These are phyloP conservation scores for Arthrobotrys megalospora DNA, from an alignment of 2,329 filamentous ascomycete genomes.

Conservation along the genomic window DNA sequence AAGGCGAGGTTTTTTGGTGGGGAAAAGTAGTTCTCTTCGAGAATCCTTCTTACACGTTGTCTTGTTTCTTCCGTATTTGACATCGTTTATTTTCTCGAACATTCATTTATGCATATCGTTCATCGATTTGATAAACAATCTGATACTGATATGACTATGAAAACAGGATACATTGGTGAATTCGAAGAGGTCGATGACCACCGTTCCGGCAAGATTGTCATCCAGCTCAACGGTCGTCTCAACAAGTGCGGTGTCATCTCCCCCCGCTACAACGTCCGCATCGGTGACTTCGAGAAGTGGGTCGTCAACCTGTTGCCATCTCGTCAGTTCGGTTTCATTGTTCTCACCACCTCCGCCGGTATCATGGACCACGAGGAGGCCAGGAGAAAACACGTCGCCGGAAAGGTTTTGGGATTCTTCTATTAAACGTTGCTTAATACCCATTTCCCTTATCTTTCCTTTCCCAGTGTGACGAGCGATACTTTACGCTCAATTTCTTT, in stretches of 20 bases:
- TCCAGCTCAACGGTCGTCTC: slow-evolving; percentile 94
- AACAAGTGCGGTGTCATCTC: slow-evolving; percentile 80
- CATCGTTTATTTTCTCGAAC: slow-evolving; percentile 95
- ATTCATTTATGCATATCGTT: slow-evolving; percentile 73
- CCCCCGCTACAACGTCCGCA: slow-evolving; percentile 99
- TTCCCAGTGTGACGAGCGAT: slow-evolving; percentile 19
- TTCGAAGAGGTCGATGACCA: slow-evolving; percentile 99
- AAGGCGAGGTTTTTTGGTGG: slow-evolving; percentile 69
- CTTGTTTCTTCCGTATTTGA: slow-evolving; percentile 68
- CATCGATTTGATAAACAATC: slow-evolving; percentile 3
- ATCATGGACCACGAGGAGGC: slow-evolving; percentile 99
- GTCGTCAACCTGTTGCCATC: slow-evolving; percentile 98
- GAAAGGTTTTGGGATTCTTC: slow-evolving; percentile 95
- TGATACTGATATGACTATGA: slow-evolving; percentile 35
- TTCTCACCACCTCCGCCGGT: slow-evolving; percentile 98
- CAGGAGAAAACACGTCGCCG: slow-evolving; percentile 97
- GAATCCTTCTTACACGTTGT: slow-evolving; percentile 88
- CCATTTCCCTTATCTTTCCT: slow-evolving; percentile 25
- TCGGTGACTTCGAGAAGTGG: slow-evolving; percentile 99
- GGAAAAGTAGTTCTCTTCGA: slow-evolving; percentile 70
- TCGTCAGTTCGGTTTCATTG: slow-evolving; percentile 99
- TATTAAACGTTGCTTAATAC: slow-evolving; percentile 58
- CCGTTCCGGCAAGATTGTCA: slow-evolving; percentile 99
- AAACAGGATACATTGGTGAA: slow-evolving; percentile 95
- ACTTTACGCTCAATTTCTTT: slow-evolving; percentile 29